These are phyloP conservation scores for Barnettozyma populi DNA, from an alignment of 805 yeast genomes.

Conservation along the genomic window DNA sequence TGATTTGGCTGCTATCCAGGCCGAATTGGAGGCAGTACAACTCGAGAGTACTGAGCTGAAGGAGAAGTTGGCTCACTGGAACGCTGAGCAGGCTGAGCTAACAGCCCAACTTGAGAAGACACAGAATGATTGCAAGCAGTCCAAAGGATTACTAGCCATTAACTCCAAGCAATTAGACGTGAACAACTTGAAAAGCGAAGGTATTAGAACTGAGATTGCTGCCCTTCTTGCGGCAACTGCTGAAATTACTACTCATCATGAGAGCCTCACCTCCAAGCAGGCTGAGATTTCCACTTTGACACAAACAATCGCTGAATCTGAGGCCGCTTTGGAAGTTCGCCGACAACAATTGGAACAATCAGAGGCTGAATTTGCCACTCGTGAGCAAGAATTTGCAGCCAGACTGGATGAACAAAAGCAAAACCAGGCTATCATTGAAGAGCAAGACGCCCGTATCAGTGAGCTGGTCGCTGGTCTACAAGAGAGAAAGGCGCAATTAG, in stretches of 20 bases:
- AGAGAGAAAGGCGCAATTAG: slow-evolving; percentile 32
- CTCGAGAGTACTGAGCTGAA: slow-evolving; percentile 58
- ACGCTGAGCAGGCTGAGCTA: slow-evolving; percentile 59
- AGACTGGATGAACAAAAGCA: slow-evolving; percentile 31
- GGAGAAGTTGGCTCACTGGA: slow-evolving; percentile 61
- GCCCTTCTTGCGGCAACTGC: slow-evolving; percentile 26
- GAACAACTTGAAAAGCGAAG: slow-evolving; percentile 43
- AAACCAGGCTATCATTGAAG: slow-evolving; percentile 31
- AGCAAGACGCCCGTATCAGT: slow-evolving; percentile 33
- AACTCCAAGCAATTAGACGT: slow-evolving; percentile 66
- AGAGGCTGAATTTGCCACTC: slow-evolving; percentile 15
- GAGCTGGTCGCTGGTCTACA: slow-evolving; percentile 30
- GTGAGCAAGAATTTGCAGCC: slow-evolving; percentile 27
- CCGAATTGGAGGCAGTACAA: slow-evolving; percentile 61
- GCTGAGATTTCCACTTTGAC: slow-evolving; percentile 26
- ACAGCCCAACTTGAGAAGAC: slow-evolving; percentile 49
- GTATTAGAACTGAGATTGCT: slow-evolving; percentile 37
- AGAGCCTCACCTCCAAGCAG: slow-evolving; percentile 33
- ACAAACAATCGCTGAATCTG: slow-evolving; percentile 31
- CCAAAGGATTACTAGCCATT: slow-evolving; percentile 58
- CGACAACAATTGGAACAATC: slow-evolving; percentile 19
- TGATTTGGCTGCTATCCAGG: slow-evolving; percentile 55
- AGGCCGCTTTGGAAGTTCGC: slow-evolving; percentile 31
- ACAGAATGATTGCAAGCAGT: slow-evolving; percentile 51
- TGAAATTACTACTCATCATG: slow-evolving; percentile 35